Percentiles rank a stretch among this genome's conserved stretches.
Conservation (phyloP, 768 basidiomycete genomes). For the Tulasnella sp. region DNA sequence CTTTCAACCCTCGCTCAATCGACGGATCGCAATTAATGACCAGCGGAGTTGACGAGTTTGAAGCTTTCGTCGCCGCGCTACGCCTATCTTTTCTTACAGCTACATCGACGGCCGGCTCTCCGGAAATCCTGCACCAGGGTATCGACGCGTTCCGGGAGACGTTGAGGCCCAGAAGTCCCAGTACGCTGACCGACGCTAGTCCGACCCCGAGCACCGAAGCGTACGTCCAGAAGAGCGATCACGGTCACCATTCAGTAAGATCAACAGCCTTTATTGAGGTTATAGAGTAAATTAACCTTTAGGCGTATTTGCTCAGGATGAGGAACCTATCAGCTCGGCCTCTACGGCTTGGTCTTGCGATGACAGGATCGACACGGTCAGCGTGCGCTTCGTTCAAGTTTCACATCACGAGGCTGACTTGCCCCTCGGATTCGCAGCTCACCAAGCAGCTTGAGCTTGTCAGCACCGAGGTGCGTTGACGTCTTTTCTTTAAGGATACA, state of each 20-base stretch:
- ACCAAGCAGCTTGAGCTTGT: neutral
- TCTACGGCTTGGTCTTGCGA: neutral
- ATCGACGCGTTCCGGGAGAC: neutral
- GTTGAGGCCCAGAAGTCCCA: neutral
- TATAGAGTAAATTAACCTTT: neutral
- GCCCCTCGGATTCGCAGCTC: neutral
- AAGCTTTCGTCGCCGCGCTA: neutral
- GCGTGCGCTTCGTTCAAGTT: neutral
- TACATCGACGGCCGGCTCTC: neutral
- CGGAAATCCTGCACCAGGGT: neutral
- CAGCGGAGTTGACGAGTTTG: neutral
- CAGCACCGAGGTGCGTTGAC: neutral
- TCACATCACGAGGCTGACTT: neutral
- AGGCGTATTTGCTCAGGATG: neutral
- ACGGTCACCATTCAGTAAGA: neutral
- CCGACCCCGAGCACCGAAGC: too few relatives aligned
- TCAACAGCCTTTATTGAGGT: neutral
- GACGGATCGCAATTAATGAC: too few relatives aligned
- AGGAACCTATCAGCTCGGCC: neutral
- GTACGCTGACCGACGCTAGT: neutral
- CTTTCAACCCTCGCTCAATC: too few relatives aligned
- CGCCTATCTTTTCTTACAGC: neutral
- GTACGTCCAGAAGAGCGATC: neutral
- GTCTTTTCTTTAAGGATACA: neutral
- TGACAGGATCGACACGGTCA: neutral